Base-by-base conservation (phyloP, 768 basidiomycete species). In the Lactifluus piperatus region DNA sequence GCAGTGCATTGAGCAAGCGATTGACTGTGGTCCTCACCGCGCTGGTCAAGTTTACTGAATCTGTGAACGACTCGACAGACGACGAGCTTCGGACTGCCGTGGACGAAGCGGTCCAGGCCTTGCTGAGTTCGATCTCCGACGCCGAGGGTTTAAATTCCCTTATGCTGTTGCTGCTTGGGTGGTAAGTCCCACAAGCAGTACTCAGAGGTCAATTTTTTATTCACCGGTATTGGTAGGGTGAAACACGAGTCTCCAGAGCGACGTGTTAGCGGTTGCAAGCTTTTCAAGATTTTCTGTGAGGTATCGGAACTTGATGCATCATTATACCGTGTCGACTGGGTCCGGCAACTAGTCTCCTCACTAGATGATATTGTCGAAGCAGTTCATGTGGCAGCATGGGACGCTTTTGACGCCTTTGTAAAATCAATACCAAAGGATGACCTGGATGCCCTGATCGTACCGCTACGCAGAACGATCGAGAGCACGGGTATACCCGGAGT, bases 401-500 rank as follows among this genome's bases (percentile, higher is more conserved):
- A 76, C 32, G 86, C 93, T 0, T 76, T 98, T 26, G 94, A 97
- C 48, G 77, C 78, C 16, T 91, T 98, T 62, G 83, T 97, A 70
- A 97, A 92, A 72, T 84, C 88, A 0, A 73, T 94, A 13, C 86
- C 90, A 18, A 98, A 97, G 73, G 93, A 95, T 64, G 94, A 97
- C 64, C 75, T 94, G 39, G 94, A 98, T 67, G 82, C 87, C 2
- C 75, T 98, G 26, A 92, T 97, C 13, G 88, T 95, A 0, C 86
- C 94, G 5, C 80, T 98, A 2, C 85, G 93, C 16, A 77, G 93
- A 36, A 88, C 87, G 2, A 88, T 98, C 67, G 97, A 97, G 70
- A 78, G 82, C 8, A 85, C 86, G 0, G 92, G 92, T 7, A 80
- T 82, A 0, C 88, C 88, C 0, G 91, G 92, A 3, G 75, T 77